Percentiles rank a stretch among this genome's conserved stretches.
phyloP scores from a whole-genome alignment of 2,329 filamentous ascomycete genomes.

The Moelleriella libera region DNA sequence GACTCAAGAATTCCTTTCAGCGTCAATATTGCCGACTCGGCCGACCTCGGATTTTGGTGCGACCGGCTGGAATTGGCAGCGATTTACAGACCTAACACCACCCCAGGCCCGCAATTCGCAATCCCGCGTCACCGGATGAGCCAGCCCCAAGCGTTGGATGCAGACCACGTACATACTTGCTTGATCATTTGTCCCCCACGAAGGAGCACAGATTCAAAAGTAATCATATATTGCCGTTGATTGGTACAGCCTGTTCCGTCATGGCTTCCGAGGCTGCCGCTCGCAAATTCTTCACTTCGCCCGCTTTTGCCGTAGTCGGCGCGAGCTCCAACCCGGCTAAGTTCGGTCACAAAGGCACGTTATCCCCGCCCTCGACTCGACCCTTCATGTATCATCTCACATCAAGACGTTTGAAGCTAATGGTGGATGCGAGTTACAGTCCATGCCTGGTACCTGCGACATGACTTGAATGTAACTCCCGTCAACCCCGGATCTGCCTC shows the following conservation, averaged over 20 bases:
- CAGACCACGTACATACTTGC: too few species aligned
- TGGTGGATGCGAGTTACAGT: slow-evolving; percentile 36
- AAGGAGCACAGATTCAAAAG: too few species aligned
- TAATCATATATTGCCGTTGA: neutral
- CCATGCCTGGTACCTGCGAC: slow-evolving; percentile 75
- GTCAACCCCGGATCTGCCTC: slow-evolving; percentile 61
- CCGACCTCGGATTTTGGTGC: slow-evolving; percentile 3
- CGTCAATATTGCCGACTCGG: slow-evolving; percentile 1
- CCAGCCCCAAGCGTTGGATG: too few species aligned
- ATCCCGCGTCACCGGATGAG: too few species aligned
- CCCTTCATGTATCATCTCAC: neutral
- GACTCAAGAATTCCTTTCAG: neutral
- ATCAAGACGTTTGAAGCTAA: neutral
- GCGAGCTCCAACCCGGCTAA: slow-evolving; percentile 75
- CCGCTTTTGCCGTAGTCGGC: slow-evolving; percentile 76
- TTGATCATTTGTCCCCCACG: too few species aligned
- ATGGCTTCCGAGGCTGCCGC: slow-evolving; percentile 59
- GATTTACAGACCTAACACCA: too few species aligned
- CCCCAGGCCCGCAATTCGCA: too few species aligned
- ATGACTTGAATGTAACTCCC: slow-evolving; percentile 63
- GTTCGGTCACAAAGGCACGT: slow-evolving; percentile 73
- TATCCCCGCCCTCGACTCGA: neutral
- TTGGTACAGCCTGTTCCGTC: neutral
- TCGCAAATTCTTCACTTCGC: slow-evolving; percentile 65
- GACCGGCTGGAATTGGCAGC: too few species aligned